These are phyloP conservation scores for Choricystis sp. DNA, from an alignment of 139 green algal genomes.

Conservation along the genomic window DNA sequence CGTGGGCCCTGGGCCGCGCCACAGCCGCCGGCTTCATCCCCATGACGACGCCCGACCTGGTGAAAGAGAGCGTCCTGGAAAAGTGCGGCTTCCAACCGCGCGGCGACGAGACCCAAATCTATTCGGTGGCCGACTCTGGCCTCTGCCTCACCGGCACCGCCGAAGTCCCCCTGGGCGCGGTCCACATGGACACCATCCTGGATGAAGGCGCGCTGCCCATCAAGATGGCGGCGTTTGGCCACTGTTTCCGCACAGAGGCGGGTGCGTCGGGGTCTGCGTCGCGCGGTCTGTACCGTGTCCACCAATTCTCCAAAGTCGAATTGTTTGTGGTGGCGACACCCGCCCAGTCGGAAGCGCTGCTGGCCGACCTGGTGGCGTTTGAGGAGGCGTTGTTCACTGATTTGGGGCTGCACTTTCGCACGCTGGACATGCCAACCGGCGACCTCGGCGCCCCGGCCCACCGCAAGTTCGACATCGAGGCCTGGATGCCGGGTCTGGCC, in stretches of 20 bases:
- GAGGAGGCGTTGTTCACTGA: constrained; percentile 75
- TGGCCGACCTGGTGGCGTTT: constrained; percentile 66
- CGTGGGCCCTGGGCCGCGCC: constrained; percentile 1
- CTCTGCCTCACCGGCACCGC: constrained; percentile 91
- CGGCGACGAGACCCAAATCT: constrained; percentile 83
- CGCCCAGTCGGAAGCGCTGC: constrained; percentile 71
- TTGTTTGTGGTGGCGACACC: constrained; percentile 92
- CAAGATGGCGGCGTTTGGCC: constrained; percentile 72
- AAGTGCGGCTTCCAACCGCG: constrained; percentile 97
- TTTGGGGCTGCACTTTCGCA: constrained; percentile 93
- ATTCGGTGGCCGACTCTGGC: constrained; percentile 55
- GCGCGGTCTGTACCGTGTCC: constrained; percentile 88
- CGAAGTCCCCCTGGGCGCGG: constrained; percentile 80
- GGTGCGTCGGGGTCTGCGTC: constrained; percentile 62
- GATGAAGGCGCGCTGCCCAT: constrained; percentile 66
- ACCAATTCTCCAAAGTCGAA: constrained; percentile 99
- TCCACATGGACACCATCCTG: constrained; percentile 82
- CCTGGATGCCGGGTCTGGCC: constrained; percentile 94
- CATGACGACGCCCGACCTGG: constrained; percentile 87
- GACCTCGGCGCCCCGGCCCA: constrained; percentile 93
- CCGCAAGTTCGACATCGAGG: constrained; percentile 95
- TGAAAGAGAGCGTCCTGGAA: constrained; percentile 74
- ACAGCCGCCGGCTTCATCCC: constrained; percentile 65
- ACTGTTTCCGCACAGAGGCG: constrained; percentile 96
- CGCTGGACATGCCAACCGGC: constrained; percentile 87